phyloP scores from a whole-genome alignment of 129 eudicot genomes.

The Glebionis coronaria region DNA sequence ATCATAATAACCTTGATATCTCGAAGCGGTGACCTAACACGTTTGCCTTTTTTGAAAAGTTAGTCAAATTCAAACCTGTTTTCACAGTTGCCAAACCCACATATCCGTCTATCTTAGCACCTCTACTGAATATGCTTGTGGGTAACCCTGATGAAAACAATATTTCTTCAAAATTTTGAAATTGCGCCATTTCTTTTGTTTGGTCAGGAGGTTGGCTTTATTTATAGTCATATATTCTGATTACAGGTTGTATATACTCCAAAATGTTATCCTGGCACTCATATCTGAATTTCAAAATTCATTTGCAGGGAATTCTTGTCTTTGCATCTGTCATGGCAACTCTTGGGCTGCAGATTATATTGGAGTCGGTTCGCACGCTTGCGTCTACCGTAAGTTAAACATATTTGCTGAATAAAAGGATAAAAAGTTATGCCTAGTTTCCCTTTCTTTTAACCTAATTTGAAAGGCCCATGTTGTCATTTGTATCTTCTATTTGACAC shows the following conservation, averaged over 20 bases:
- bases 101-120: no score
- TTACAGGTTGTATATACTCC: background rate
- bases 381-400: slow-evolving; percentile 48
- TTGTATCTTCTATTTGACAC: background rate
- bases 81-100: no score
- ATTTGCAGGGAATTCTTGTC: slow-evolving; percentile 78
- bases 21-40: no score
- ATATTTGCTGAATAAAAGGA: background rate
- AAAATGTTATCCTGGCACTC: slow-evolving; percentile 11
- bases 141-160: no score
- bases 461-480: background rate
- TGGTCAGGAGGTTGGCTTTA: slow-evolving; percentile 4
- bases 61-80: no score
- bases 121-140: no score
- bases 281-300: slow-evolving; percentile 8
- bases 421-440: background rate
- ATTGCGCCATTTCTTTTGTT: background rate
- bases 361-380: slow-evolving; percentile 68
- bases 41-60: no score
- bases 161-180: background rate
- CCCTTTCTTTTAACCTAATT: background rate
- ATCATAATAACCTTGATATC: no score
- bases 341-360: slow-evolving; percentile 75
- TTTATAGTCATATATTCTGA: background rate
- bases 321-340: slow-evolving; percentile 97